Conservation (phyloP, 2,329 filamentous ascomycete species). For the Claviceps lovelessii region DNA sequence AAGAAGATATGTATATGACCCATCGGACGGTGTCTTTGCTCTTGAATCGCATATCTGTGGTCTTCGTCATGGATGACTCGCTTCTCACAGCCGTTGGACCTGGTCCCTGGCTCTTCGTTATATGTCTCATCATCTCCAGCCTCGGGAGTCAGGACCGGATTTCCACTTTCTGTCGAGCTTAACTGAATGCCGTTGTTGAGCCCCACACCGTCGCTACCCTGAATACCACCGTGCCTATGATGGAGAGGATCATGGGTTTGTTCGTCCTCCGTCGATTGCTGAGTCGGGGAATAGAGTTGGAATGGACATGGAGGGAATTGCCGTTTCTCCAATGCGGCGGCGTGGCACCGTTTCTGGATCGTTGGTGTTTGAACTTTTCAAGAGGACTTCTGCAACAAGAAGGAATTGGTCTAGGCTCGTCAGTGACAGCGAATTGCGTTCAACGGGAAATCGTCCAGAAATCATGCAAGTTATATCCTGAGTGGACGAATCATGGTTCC, state of each 20-base stretch:
- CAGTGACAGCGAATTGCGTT: not conserved
- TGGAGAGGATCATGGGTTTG: conserved; percentile 35
- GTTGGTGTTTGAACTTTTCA: conserved; percentile 16
- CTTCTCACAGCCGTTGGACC: conserved; percentile 24
- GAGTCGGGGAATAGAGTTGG: conserved; percentile 28
- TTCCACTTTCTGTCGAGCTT: conserved; percentile 29
- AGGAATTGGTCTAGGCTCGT: not conserved
- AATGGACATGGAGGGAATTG: conserved; percentile 34
- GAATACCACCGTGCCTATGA: conserved; percentile 36
- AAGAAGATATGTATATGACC: conserved; percentile 13
- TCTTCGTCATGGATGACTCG: conserved; percentile 19
- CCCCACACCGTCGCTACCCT: conserved; percentile 38
- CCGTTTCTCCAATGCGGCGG: conserved; percentile 28
- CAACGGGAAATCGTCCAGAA: not conserved
- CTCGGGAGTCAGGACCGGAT: conserved; percentile 33
- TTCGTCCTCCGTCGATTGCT: conserved; percentile 20
- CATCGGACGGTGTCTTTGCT: conserved; percentile 28
- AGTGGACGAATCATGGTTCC: not conserved
- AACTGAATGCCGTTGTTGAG: conserved; percentile 37
- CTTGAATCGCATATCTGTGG: conserved; percentile 21
- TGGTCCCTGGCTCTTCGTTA: conserved; percentile 20
- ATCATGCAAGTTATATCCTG: not conserved
- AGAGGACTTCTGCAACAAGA: conserved; percentile 7
- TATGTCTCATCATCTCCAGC: conserved; percentile 29
- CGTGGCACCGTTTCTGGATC: conserved; percentile 17